Percentiles rank a stretch among this genome's conserved stretches.
Evolutionary conservation across 345 rosid species (phyloP).

Genomic region (Anacardium occidentale): DNA sequence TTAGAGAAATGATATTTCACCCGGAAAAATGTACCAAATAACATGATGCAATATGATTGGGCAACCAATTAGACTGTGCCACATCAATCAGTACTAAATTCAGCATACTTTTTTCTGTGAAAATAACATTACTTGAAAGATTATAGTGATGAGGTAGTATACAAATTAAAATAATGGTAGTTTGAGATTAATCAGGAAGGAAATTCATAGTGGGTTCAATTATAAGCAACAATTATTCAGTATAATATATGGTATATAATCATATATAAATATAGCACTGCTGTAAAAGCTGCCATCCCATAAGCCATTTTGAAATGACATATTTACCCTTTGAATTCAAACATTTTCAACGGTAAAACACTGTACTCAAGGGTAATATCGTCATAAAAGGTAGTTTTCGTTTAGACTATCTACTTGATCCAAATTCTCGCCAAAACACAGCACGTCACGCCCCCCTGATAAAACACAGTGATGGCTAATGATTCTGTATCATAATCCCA

Average conservation of each 20-base stretch:
- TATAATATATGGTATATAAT: neutral
- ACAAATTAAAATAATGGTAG: neutral
- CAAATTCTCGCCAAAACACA: neutral
- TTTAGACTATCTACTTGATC: neutral
- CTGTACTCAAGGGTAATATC: neutral
- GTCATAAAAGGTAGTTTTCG: neutral
- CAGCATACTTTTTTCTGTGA: too few relatives aligned
- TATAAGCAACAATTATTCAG: constrained; percentile 5
- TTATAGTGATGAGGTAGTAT: neutral
- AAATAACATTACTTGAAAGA: too few relatives aligned
- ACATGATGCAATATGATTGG: too few relatives aligned
- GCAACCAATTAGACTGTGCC: too few relatives aligned
- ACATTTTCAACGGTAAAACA: too few relatives aligned
- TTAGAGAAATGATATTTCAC: too few relatives aligned
- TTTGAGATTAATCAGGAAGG: neutral
- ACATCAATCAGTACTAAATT: too few relatives aligned
- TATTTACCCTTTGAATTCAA: neutral
- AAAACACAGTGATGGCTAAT: constrained; percentile 29
- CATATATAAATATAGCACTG: neutral
- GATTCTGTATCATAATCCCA: constrained; percentile 30
- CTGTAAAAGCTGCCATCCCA: neutral
- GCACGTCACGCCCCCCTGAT: neutral
- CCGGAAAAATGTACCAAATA: too few relatives aligned
- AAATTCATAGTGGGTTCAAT: constrained; percentile 11
- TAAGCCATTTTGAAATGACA: neutral